phyloP scores from a whole-genome alignment of 805 yeast genomes.

The Jamesozyma hellenica region DNA sequence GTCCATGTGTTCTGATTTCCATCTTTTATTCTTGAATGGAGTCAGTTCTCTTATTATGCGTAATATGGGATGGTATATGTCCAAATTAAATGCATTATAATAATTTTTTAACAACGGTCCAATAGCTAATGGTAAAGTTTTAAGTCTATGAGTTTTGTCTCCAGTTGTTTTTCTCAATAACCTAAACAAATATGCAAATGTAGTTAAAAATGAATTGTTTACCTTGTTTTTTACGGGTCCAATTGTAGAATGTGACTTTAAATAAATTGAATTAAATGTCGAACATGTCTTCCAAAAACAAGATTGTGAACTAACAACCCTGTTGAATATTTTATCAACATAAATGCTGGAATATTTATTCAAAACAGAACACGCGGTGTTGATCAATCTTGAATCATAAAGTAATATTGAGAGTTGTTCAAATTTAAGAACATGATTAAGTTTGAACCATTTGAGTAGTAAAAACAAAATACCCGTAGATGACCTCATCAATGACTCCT shows the following conservation, averaged over 20 bases:
- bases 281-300: conserved; percentile 26
- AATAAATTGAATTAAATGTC: conserved; percentile 9
- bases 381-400: conserved; percentile 58
- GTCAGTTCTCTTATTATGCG: conserved; percentile 68
- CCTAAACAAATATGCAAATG: conserved; percentile 31
- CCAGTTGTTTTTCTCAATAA: conserved; percentile 49
- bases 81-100: conserved; percentile 48
- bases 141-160: conserved; percentile 58
- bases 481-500: conserved; percentile 53
- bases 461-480: conserved; percentile 43
- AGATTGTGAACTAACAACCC: conserved; percentile 11
- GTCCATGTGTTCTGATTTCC: conserved; percentile 92
- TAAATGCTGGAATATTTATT: conserved; percentile 22
- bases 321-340: conserved; percentile 25
- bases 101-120: conserved; percentile 31
- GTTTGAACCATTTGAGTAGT: conserved; percentile 67
- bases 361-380: conserved; percentile 18
- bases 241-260: neutral
- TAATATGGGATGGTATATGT: conserved; percentile 58
- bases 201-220: conserved; percentile 9
- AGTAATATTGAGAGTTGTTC: conserved; percentile 64
- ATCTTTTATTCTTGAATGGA: conserved; percentile 86
- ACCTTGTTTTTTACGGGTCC: neutral
- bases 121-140: conserved; percentile 26
- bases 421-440: conserved; percentile 66